A percentile compares a stretch with the other conserved stretches of the same genome.
Conservation (phyloP, 371 early-diverging fungal genomes). For the Mortierella sp. region DNA sequence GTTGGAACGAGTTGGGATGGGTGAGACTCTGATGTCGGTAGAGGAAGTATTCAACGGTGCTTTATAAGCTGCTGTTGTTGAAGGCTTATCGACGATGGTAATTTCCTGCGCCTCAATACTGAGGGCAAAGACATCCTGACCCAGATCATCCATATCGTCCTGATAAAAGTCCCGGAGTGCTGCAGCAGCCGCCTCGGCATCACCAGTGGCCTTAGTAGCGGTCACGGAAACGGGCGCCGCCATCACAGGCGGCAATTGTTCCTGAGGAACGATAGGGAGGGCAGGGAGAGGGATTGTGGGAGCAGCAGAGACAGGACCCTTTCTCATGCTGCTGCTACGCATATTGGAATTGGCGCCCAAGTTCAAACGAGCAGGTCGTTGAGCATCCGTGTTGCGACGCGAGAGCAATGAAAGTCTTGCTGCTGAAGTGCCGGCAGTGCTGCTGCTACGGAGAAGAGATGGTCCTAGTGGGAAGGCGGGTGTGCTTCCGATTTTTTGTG, state of each 20-base stretch:
- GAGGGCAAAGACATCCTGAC: constrained; percentile 33
- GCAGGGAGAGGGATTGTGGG: neutral
- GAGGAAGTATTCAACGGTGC: neutral
- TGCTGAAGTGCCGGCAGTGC: constrained; percentile 25
- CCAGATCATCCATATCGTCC: constrained; percentile 37
- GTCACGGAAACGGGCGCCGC: neutral
- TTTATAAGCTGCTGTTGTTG: neutral
- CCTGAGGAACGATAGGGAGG: neutral
- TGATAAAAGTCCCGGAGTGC: constrained; percentile 21
- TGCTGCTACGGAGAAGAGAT: constrained; percentile 20
- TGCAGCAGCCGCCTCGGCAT: neutral
- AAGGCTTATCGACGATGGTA: constrained; percentile 12
- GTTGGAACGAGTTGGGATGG: constrained; percentile 28
- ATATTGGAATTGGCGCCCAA: constrained; percentile 17
- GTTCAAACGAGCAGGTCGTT: constrained; percentile 36
- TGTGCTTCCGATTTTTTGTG: neutral
- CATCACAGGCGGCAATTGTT: no score
- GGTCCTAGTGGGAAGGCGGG: neutral
- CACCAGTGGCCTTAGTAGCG: neutral
- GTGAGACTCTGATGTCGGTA: constrained; percentile 24
- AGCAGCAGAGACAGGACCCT: constrained; percentile 28
- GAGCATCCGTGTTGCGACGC: constrained; percentile 39
- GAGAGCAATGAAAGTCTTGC: constrained; percentile 31
- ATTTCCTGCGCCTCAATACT: constrained; percentile 41
- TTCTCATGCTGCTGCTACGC: no score